A percentile compares a stretch with the other conserved stretches of the same genome.
Evolutionary conservation across 257 asterid genomes (phyloP).

Genomic region (Anisodus acutangulus): DNA sequence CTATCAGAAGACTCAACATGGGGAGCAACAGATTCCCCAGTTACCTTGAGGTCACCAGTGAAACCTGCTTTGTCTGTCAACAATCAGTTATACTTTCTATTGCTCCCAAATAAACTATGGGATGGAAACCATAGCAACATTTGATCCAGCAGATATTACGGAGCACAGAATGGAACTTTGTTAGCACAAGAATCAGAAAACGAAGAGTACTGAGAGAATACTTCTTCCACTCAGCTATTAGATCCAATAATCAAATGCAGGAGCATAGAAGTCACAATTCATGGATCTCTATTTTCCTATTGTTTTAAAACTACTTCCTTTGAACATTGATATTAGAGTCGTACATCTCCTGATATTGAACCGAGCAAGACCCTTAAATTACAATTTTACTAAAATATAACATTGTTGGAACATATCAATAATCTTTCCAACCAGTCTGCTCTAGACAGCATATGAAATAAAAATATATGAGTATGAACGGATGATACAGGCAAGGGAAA

Average conservation of each 20-base stretch:
- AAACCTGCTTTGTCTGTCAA: slow-evolving; percentile 51
- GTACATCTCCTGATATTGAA: neutral
- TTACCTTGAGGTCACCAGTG: slow-evolving; percentile 40
- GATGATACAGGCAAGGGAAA: neutral
- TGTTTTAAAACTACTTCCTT: neutral
- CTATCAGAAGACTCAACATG: slow-evolving; percentile 32
- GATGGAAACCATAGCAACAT: slow-evolving; percentile 2
- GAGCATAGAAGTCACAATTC: slow-evolving; percentile 12
- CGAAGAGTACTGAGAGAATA: neutral
- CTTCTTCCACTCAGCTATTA: neutral
- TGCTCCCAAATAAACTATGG: slow-evolving; percentile 1
- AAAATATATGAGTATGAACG: neutral
- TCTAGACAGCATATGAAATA: neutral
- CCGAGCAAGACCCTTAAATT: neutral
- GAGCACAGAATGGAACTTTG: slow-evolving; percentile 17
- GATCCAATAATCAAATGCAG: neutral
- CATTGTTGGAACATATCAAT: neutral
- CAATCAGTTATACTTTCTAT: slow-evolving; percentile 26
- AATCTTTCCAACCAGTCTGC: neutral
- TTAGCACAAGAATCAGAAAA: neutral
- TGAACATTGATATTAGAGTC: neutral
- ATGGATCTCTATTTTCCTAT: neutral
- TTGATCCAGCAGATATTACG: neutral
- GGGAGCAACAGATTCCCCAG: slow-evolving; percentile 30
- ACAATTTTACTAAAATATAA: neutral